Percentiles rank a stretch among this genome's conserved stretches.
phyloP scores from a whole-genome alignment of 2,329 filamentous ascomycete genomes.

The Arthroderma sp. region DNA sequence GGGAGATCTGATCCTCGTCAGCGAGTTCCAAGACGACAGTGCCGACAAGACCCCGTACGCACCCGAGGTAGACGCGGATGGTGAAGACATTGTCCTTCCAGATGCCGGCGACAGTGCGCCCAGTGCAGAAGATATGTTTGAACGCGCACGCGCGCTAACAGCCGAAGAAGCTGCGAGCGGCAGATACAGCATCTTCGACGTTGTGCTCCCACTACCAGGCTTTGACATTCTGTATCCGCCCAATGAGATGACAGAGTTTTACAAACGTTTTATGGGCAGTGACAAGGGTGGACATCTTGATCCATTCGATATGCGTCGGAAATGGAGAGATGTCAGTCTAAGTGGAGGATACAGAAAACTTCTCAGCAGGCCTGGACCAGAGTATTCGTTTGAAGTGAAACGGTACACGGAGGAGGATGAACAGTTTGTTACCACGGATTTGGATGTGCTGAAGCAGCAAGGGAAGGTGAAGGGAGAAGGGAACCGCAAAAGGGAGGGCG shows the following conservation, averaged over 20 bases:
- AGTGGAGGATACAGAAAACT: slow-evolving; percentile 80
- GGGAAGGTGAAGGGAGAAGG: slow-evolving; percentile 9
- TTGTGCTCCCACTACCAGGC: slow-evolving; percentile 85
- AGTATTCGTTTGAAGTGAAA: slow-evolving; percentile 55
- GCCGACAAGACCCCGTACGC: slow-evolving; percentile 15
- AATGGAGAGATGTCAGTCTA: slow-evolving; percentile 75
- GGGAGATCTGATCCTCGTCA: slow-evolving; percentile 68
- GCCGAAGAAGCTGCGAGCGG: slow-evolving; percentile 66
- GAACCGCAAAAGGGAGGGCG: slow-evolving; percentile 2
- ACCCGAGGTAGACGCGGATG: slow-evolving; percentile 42
- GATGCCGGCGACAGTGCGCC: slow-evolving; percentile 43
- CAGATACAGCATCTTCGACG: slow-evolving; percentile 66
- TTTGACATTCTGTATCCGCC: slow-evolving; percentile 77
- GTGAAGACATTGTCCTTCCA: slow-evolving; percentile 53
- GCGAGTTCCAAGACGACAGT: slow-evolving; percentile 37
- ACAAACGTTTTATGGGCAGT: slow-evolving; percentile 71
- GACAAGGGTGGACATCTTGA: slow-evolving; percentile 65
- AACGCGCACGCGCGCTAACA: slow-evolving; percentile 59
- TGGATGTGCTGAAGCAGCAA: slow-evolving; percentile 50
- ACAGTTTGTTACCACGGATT: slow-evolving; percentile 80
- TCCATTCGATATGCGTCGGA: slow-evolving; percentile 73
- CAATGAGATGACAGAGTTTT: slow-evolving; percentile 74
- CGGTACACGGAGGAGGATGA: slow-evolving; percentile 53
- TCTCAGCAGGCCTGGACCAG: slow-evolving; percentile 53
- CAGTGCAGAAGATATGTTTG: slow-evolving; percentile 43